Percentiles rank a stretch among this genome's conserved stretches.
Conservation (phyloP, 2,329 filamentous ascomycete genomes). For the Rhinocladiella mackenziei region DNA sequence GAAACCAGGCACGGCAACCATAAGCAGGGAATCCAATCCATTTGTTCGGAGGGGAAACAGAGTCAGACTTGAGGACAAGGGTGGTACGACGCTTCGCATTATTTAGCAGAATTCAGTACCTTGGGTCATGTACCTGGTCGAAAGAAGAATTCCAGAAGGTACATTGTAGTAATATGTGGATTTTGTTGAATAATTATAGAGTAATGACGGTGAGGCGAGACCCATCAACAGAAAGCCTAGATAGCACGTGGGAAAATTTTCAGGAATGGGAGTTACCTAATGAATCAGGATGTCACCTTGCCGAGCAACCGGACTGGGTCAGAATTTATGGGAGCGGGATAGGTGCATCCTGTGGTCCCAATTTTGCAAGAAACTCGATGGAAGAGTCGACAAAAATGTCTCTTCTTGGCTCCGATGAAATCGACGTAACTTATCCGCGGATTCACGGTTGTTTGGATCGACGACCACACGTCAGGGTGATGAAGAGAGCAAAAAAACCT, state of each 20-base stretch:
- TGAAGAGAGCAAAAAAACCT: not conserved
- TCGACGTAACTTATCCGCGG: not conserved
- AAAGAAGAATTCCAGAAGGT: conserved; percentile 2
- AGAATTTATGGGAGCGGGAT: not conserved
- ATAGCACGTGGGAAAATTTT: conserved; percentile 21
- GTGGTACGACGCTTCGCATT: not conserved
- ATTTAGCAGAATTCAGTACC: too few relatives aligned
- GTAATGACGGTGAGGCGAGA: conserved; percentile 15
- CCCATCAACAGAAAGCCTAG: conserved; percentile 8
- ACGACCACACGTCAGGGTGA: not conserved
- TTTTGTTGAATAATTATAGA: conserved; percentile 24
- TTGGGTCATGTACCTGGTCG: too few relatives aligned
- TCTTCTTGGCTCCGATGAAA: not conserved
- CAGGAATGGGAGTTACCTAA: conserved; percentile 9
- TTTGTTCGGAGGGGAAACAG: too few relatives aligned
- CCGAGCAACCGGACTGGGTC: not conserved
- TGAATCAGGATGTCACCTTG: conserved; percentile 23
- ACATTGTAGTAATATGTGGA: conserved; percentile 18
- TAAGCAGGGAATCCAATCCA: too few relatives aligned
- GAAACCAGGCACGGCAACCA: too few relatives aligned
- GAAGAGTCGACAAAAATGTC: too few relatives aligned
- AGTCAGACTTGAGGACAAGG: too few relatives aligned
- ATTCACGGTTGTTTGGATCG: not conserved
- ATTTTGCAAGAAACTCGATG: not conserved
- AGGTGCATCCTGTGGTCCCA: not conserved